Base-by-base conservation (phyloP, 192 early-diverging fungal genomes). In the Coemansia sp. region DNA sequence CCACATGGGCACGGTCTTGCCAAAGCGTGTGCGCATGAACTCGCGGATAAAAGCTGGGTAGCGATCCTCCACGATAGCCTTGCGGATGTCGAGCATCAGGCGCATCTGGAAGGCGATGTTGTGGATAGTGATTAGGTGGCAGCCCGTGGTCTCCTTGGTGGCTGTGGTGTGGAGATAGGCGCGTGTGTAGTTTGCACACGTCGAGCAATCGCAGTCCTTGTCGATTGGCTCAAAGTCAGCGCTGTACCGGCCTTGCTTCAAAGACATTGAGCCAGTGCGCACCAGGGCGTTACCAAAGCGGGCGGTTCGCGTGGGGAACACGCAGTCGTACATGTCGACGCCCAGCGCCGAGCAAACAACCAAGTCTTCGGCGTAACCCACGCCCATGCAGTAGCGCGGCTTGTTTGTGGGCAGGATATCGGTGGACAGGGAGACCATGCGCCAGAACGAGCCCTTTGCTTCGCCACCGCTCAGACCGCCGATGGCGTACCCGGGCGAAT, bases 331-430 rank as follows among this genome's bases (percentile, higher is more conserved):
- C 92, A 93, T 93, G 74, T 95, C 92, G 44, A 95, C 91, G 39
- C 93, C 93, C 68, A 95, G 77, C 38, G 93, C 92, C 27, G 88
- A 87, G 84, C 93, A 93, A 1, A 95, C 90, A 3, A 95, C 91
- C 69, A 93, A 71, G 75, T 95, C 92, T 62, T 91, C 91, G 6
- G 92, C 90, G 60, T 93, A 90, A 58, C 93, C 93, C 31, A 95
- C 91, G 19, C 93, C 93, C 93, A 95, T 95, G 81, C 92, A 95
- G 82, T 95, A 95, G 70, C 91, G 90, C 22, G 93, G 93, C 67
- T 95, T 95, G 65, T 84, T 86, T 20, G 88, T 80, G 22, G 93
- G 92, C 62, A 95, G 75, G 62, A 91, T 68, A 75, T 92, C 92
- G 29, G 93, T 95, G 77, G 90, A 95, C 55, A 88, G 73, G 32